These are phyloP conservation scores for Imleria badia DNA, from an alignment of 768 basidiomycete genomes.

Conservation along the genomic window DNA sequence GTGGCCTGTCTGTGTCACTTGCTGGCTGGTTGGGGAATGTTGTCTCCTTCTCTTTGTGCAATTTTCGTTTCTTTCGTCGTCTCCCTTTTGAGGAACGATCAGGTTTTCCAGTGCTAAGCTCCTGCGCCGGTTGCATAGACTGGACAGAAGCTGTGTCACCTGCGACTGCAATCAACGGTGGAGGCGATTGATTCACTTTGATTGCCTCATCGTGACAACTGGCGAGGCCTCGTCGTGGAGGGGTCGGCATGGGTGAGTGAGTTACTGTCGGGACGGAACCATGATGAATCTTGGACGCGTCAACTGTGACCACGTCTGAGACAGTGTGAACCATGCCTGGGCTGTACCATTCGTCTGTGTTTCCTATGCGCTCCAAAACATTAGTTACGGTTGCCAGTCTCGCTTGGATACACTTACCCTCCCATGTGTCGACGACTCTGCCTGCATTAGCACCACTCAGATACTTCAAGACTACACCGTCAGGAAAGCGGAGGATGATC, in stretches of 20 bases:
- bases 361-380: constrained; percentile 6
- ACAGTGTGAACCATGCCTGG: constrained; percentile 12
- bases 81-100: not conserved
- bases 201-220: not conserved
- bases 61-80: constrained; percentile 17
- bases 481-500: constrained; percentile 40
- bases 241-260: not conserved
- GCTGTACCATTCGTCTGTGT: constrained; percentile 28
- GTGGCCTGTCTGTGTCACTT: not conserved
- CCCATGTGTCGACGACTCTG: constrained; percentile 41
- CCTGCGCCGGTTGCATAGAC: not conserved
- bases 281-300: constrained; percentile 1
- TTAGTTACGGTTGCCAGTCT: not conserved
- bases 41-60: constrained; percentile 7
- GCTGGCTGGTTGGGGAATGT: not conserved
- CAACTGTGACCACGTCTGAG: constrained; percentile 8
- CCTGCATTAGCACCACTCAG: constrained; percentile 29
- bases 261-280: not conserved
- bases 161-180: not conserved
- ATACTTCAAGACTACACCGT: constrained; percentile 45
- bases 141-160: not conserved
- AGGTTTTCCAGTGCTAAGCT: not conserved
- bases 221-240: not conserved
- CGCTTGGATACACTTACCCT: constrained; percentile 28
- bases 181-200: not conserved